Evolutionary conservation across 805 yeast species (phyloP), one percentile per base, ranked within the genome.

Genomic region (Kregervanrija fluxuum): DNA sequence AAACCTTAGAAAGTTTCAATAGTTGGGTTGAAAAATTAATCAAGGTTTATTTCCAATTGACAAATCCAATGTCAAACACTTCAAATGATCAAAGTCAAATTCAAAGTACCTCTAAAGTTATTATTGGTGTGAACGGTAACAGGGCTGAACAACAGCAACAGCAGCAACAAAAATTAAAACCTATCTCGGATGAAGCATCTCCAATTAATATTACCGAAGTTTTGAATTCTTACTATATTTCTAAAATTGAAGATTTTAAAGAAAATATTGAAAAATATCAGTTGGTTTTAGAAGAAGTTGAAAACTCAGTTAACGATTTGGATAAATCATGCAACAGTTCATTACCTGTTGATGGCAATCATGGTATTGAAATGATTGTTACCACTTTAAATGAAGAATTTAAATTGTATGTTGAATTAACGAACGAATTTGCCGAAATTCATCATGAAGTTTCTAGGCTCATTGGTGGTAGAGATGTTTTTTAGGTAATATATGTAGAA

Each of bases 381-480:
- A 72, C 74, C 40, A 80, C 86, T 0, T 71, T 85, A 22, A 76
- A 77, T 45, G 80, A 79, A 53, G 91, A 84, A 61, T 84, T 81
- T 57, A 69, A 69, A 37, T 65, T 84, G 43, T 85, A 82, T 61
- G 80, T 83, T 79, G 90, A 83, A 59, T 69, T 82, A 37, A 82
- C 90, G 40, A 85, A 83, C 59, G 74, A 77, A 35, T 73, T 82
- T 57, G 90, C 91, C 2, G 85, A 80, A 52, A 61, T 82, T 35
- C 91, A 84, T 61, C 79, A 75, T 51, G 67, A 66, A 41, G 73
- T 73, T 4, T 72, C 66, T 30, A 53, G 54, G 30, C 14, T 63
- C 4, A 48, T 49, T 15, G 61, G 50, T 30, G 48, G 49, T 13
- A 17, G 38, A n/a, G 46, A 47, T 15, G 42, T 41, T 30, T 55